Evolutionary conservation across 2,329 filamentous ascomycete genomes (phyloP), one percentile per base, ranked within the genome.

Genomic region (Claviceps fusiformis): DNA sequence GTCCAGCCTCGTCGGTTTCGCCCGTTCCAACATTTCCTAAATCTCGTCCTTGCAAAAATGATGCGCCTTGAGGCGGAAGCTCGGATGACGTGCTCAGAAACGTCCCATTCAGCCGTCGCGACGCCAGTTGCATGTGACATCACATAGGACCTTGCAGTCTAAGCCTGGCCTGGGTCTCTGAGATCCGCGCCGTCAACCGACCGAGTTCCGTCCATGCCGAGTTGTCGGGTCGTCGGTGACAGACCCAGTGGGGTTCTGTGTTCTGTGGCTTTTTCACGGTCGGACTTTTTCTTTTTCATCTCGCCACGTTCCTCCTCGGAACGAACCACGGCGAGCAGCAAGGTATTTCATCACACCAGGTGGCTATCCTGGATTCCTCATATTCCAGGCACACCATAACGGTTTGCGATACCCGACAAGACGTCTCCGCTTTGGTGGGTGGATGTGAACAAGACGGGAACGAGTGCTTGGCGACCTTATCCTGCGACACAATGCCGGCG

Each of bases 11-110:
- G 31, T 8, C 31, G 31, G 31, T 5, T 33, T 33, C 31, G 31
- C 31, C 31, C 35, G 10, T 37, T 11, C 2, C 35, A 37, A 2
- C 35, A 37, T 37, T 37, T 37, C 10, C 2, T 8, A 37, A 37
- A 37, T 1, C 35, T 3, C 35, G 2, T 37, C 2, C 8, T 37
- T 37, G 35, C 35, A 2, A 37, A 37, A 37, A n/a, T 10, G 9
- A 37, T 37, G 37, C 37, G 3, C 37, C 37, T 41, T 17, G 13
- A 15, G 13, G 13, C 15, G 37, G 37, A 15, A 41, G 15, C 37
- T 5, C 37, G 3, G 39, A 57, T 56, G 57, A 57, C 57, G 57
- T 59, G 55, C 54, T 59, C 52, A 27, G 43, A 37, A 37, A 33
- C 37, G 39, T 19, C 17, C 15, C 37, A 4, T 13, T 15, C 3